Conservation (phyloP, 345 rosid species). For the Cochlearia excelsa region DNA sequence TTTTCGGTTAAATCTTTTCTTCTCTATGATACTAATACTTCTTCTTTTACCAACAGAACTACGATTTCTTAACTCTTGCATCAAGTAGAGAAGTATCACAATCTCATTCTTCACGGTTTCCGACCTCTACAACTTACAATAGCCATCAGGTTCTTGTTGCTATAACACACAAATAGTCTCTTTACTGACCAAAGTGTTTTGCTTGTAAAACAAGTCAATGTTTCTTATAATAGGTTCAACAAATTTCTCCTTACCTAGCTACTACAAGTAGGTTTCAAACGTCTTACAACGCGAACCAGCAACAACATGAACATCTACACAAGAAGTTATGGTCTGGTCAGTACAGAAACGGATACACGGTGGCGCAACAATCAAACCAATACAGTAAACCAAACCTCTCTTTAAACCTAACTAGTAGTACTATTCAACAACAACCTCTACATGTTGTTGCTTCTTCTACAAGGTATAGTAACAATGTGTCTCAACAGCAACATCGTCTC, state of each 20-base stretch:
- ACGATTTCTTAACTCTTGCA: conserved; percentile 56
- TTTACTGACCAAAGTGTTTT: neutral
- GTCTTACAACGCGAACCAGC: conserved; percentile 40
- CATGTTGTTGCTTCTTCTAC: conserved; percentile 35
- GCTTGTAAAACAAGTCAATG: neutral
- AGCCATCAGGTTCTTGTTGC: conserved; percentile 54
- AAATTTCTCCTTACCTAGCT: conserved; percentile 40
- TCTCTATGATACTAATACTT: conserved; percentile 23
- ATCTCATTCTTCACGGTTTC: conserved; percentile 40
- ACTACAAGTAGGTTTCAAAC: conserved; percentile 33
- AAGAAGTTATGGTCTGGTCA: conserved; percentile 60
- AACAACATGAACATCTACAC: conserved; percentile 39
- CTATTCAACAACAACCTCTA: conserved; percentile 21
- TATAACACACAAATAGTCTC: conserved; percentile 5
- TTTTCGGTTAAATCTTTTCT: neutral
- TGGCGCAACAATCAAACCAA: conserved; percentile 35
- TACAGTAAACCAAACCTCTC: conserved; percentile 45
- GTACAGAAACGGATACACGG: conserved; percentile 33
- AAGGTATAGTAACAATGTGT: conserved; percentile 33
- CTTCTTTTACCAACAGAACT: conserved; percentile 42
- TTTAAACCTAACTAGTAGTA: conserved; percentile 27
- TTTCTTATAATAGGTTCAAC: conserved; percentile 42
- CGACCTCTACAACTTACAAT: conserved; percentile 38
- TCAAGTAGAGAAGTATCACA: conserved; percentile 39
- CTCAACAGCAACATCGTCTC: conserved; percentile 44